These are phyloP conservation scores for Tolypocladium album DNA, from an alignment of 2,329 filamentous ascomycete genomes.

Conservation along the genomic window DNA sequence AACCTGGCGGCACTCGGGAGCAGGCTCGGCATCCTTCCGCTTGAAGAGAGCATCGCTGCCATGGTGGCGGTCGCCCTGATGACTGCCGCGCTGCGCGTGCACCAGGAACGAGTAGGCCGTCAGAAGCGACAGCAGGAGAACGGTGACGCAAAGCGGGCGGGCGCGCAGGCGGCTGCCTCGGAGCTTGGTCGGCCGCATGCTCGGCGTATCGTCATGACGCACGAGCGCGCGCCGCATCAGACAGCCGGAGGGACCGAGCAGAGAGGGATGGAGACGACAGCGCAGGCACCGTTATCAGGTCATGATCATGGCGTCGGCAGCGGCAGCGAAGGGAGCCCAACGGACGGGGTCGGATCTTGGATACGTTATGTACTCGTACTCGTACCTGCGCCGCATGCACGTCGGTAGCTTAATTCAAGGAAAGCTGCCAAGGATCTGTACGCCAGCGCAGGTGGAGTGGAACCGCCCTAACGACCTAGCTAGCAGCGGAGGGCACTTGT, in stretches of 20 bases:
- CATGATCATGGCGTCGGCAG: background rate
- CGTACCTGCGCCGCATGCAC: background rate
- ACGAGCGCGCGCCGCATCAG: background rate
- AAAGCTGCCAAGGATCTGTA: background rate
- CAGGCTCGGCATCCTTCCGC: conserved; percentile 19
- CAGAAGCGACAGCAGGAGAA: conserved; percentile 34
- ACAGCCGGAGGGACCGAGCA: background rate
- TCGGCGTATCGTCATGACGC: conserved; percentile 8
- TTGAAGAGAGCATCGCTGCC: conserved; percentile 10
- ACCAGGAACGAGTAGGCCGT: conserved; percentile 32
- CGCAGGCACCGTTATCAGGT: background rate
- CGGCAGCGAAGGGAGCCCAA: background rate
- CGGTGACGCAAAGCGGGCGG: conserved; percentile 38
- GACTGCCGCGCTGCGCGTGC: conserved; percentile 8
- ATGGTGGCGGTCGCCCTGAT: conserved; percentile 3
- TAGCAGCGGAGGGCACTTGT: background rate
- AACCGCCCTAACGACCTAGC: background rate
- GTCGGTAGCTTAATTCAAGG: background rate
- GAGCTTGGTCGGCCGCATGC: conserved; percentile 6
- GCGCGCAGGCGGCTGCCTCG: conserved; percentile 28
- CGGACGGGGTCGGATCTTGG: background rate
- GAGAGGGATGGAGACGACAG: background rate
- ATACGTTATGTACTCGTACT: background rate
- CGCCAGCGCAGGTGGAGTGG: background rate
- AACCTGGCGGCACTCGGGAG: conserved; percentile 67